Base-by-base conservation (phyloP, 768 basidiomycete genomes). In the Leccinum incarnatum region DNA sequence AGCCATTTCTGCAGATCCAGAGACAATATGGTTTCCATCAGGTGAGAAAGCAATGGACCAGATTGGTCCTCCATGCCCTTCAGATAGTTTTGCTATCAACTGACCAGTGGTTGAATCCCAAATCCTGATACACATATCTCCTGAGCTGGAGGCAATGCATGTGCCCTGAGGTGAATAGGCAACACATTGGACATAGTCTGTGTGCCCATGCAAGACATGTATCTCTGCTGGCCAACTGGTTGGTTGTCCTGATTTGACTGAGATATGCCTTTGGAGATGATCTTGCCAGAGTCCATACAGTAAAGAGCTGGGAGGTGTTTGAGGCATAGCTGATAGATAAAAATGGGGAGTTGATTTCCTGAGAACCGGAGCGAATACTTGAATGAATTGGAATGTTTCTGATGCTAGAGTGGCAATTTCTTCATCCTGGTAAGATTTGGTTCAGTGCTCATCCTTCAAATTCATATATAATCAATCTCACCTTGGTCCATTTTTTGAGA, bases 381-480 rank as follows among this genome's bases (percentile, higher is more conserved):
- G 46, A 12, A 61, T 46, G 10, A 57, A 57, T 36, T 32, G 52
- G 40, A 10, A 57, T 25, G 52, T 40, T 21, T 57, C 55, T 27
- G 40, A 61, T 57, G 59, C 59, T 3, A 61, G 11, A 1, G 17
- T 29, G 8, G 23, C 23, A 11, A 36, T 34, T 12, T 53, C 40
- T 40, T 40, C 2, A 1, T 40, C 40, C 40, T 40, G n/a, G 2
- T 40, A 40, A n/a, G 8, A 10, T n/a, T 15, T 9, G 3, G 2
- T 1, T 40, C 40, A 40, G 17, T n/a, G 9, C 1, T n/a, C 17
- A 40, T 40, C 17, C 17, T 40, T 40, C 4, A 40, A 40, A 10
- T 40, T 4, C 2, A n/a, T 40, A n/a, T 17, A 5, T 0, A n/a
- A 9, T 10, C 0, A n/a, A 40, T 40, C 40, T 10, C 2, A 40